Evolutionary conservation across 495 filamentous ascomycete genomes (phyloP).

Genomic region (Tuber calosporum): DNA sequence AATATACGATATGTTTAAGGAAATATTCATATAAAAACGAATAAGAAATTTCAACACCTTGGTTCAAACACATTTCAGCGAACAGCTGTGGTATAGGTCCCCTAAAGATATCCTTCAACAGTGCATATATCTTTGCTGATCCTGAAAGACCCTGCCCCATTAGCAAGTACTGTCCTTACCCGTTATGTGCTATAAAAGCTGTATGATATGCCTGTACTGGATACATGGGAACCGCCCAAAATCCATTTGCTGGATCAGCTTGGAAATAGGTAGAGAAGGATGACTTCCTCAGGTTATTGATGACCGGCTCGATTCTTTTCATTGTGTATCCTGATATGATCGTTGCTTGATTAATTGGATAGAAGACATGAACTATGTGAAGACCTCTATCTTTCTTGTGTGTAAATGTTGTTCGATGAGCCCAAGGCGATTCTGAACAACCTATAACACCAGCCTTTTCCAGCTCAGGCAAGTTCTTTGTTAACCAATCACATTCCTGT

Average conservation of each 20-base stretch:
- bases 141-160: constrained; percentile 13
- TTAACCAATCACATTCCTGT: constrained; percentile 8
- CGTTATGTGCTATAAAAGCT: constrained; percentile 11
- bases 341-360: neutral
- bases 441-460: constrained; percentile 8
- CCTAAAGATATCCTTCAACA: constrained; percentile 5
- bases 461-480: neutral
- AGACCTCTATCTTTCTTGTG: neutral
- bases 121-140: constrained; percentile 7
- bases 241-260: constrained; percentile 5
- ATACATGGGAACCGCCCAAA: neutral
- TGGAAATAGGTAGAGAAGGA: neutral
- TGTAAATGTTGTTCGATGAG: neutral
- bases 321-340: constrained; percentile 4
- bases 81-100: neutral
- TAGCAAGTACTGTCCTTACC: constrained; percentile 5
- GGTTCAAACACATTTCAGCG: neutral
- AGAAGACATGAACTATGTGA: constrained; percentile 1
- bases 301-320: neutral
- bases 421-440: constrained; percentile 6
- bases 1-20: too few relatives aligned
- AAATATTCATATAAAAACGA: too few relatives aligned
- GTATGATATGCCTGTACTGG: constrained; percentile 8
- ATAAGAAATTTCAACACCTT: constrained; percentile 3
- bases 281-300: neutral